A percentile compares a stretch with the other conserved stretches of the same genome.
Conservation (phyloP, 2,329 filamentous ascomycete genomes). For the Rugonectria rugulosa region DNA sequence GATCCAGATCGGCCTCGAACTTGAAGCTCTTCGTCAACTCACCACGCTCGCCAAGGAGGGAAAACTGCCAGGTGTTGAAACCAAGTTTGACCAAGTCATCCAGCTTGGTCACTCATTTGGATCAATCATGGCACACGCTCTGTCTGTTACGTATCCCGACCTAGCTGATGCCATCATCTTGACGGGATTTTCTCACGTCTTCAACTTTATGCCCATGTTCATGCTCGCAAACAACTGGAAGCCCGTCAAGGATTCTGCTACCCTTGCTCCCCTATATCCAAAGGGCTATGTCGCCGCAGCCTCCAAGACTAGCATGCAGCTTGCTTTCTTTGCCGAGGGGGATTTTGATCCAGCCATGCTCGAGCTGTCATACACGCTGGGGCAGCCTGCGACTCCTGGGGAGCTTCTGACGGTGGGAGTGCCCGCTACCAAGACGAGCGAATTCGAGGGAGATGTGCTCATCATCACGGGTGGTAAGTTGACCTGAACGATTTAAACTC, state of each 20-base stretch:
- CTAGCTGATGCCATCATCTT: conserved; percentile 66
- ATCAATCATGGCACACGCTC: conserved; percentile 62
- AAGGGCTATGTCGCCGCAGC: conserved; percentile 62
- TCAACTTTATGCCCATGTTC: conserved; percentile 53
- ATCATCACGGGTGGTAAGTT: conserved; percentile 63
- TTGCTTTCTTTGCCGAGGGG: conserved; percentile 59
- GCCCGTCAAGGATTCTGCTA: conserved; percentile 46
- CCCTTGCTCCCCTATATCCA: conserved; percentile 44
- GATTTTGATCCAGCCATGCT: conserved; percentile 64
- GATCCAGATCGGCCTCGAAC: conserved; percentile 65
- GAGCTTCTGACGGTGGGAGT: conserved; percentile 65
- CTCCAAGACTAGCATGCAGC: conserved; percentile 57
- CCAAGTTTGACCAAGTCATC: conserved; percentile 53
- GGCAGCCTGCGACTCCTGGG: conserved; percentile 65
- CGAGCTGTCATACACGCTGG: conserved; percentile 51
- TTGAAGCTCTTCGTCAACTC: conserved; percentile 63
- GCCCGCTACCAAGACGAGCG: conserved; percentile 42
- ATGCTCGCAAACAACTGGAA: conserved; percentile 56
- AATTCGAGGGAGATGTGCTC: conserved; percentile 62
- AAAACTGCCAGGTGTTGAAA: conserved; percentile 50
- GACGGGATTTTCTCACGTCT: conserved; percentile 64
- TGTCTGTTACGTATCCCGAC: conserved; percentile 59
- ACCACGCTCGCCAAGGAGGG: conserved; percentile 58
- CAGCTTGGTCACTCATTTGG: conserved; percentile 73
- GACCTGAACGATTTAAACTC: background rate